Evolutionary conservation across 2,329 filamentous ascomycete genomes (phyloP).

Genomic region (Fusarium continuum): DNA sequence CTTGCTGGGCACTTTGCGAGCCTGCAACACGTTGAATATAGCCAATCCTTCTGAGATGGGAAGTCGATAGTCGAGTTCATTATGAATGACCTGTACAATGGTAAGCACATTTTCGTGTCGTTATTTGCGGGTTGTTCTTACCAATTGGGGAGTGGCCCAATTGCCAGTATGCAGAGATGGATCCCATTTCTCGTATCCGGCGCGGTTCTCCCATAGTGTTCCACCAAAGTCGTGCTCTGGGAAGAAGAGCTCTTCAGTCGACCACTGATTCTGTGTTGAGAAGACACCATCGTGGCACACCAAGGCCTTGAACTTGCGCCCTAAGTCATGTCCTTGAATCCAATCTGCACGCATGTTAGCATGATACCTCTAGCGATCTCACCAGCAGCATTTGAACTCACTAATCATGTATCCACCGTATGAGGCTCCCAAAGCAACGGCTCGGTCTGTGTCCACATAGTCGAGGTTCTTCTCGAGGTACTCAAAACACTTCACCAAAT

Average conservation of each 20-base stretch:
- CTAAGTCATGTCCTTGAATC: constrained; percentile 88
- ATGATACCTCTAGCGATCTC: not conserved
- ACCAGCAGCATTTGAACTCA: constrained; percentile 45
- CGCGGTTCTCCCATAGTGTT: constrained; percentile 67
- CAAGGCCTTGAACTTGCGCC: constrained; percentile 85
- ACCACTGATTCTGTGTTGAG: constrained; percentile 72
- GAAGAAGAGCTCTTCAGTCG: constrained; percentile 76
- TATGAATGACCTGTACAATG: constrained; percentile 72
- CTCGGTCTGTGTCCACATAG: constrained; percentile 73
- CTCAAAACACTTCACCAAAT: constrained; percentile 81
- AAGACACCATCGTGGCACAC: constrained; percentile 91
- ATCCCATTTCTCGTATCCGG: constrained; percentile 75
- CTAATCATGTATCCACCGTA: constrained; percentile 82
- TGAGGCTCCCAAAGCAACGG: constrained; percentile 78
- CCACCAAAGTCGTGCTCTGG: constrained; percentile 73
- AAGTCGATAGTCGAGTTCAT: constrained; percentile 87
- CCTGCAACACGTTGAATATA: constrained; percentile 87
- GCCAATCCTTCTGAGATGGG: constrained; percentile 85
- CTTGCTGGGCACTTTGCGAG: constrained; percentile 76
- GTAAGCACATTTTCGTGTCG: not conserved
- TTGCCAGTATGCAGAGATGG: constrained; percentile 69
- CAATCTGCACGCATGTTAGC: constrained; percentile 65
- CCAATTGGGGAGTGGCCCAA: constrained; percentile 88
- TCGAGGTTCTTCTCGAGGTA: constrained; percentile 72
- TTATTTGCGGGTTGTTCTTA: constrained; percentile 49